Base-by-base conservation (phyloP, 1,284 basidiomycete genomes). In the Mycena citricolor region DNA sequence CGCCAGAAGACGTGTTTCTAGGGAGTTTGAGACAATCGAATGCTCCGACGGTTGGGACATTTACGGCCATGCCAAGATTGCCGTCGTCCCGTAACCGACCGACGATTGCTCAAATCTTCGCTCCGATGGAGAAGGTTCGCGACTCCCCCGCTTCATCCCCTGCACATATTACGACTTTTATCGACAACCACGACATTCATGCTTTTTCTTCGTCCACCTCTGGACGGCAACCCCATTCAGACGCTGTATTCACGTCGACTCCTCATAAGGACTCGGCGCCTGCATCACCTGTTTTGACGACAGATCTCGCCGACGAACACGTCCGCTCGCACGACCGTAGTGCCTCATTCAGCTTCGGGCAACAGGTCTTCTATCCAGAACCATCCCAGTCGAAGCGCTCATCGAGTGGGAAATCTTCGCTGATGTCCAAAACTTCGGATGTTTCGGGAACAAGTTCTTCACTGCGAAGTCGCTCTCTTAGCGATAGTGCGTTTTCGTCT, bases 401-500 rank as follows among this genome's bases (percentile, higher is more conserved):
- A 21, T 52, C 49, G 21, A 53, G 47, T 19, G 58, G 59, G 23
- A 45, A 59, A 8, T 58, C 64, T 19, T 56, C 42, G 29, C 61
- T 62, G 10, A 49, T 57, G 7, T 58, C 61, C 6, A 59, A 59
- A 39, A 49, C 59, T 21, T 58, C 56, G 11, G 22, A 32, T 17
- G 38, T 44, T n/a, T 47, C 41, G 1, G 49, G 44, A 41, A 46
- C 42, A 14, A 48, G 49, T 32, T 41, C 51, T 13, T 60, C 67
- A 16, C 49, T 58, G n/a, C 71, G 79, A 21, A 67, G 63, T 49
- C 74, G 81, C 21, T 73, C 79, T 2, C 56, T 78, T 38, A 82
- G 79, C 57, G 82, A 84, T 47, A 77, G 76, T 2, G 71, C 77
- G n/a, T 80, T 83, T 61, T 74, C 79, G 46, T 68, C 72, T 8